A percentile compares a stretch with the other conserved stretches of the same genome.
Evolutionary conservation across 768 basidiomycete species (phyloP).

Genomic region (Pleurotus djamor): DNA sequence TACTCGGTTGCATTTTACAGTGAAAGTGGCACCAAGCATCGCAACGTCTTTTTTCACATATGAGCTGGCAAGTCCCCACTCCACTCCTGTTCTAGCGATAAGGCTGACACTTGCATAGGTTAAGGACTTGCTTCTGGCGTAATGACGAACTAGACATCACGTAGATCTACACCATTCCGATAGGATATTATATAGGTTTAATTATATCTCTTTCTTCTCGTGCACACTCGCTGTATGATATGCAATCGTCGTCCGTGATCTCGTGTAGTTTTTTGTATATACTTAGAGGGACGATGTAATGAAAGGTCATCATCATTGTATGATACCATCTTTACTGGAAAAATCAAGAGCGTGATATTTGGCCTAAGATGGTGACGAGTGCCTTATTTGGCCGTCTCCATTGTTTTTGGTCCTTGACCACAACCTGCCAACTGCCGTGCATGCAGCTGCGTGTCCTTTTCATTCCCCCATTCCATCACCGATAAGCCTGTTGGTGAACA

Average conservation of each 20-base stretch:
- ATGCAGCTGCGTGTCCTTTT: conserved; percentile 6
- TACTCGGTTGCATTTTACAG: conserved; percentile 32
- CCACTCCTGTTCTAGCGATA: neutral
- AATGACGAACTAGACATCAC: conserved; percentile 13
- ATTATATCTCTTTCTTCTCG: neutral
- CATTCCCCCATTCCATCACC: conserved; percentile 2
- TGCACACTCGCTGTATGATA: too few species aligned
- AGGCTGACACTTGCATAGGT: conserved; percentile 2
- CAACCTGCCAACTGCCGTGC: conserved; percentile 1
- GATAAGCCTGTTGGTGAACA: conserved; percentile 3
- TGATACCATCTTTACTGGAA: neutral
- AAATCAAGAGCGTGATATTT: neutral
- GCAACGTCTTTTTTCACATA: conserved; percentile 86
- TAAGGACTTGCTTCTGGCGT: conserved; percentile 38
- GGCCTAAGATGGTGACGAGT: neutral
- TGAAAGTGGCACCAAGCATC: conserved; percentile 90
- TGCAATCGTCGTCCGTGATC: too few species aligned
- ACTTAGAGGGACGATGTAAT: too few species aligned
- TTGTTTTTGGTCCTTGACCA: conserved; percentile 4
- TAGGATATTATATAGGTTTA: neutral
- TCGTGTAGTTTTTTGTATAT: too few species aligned
- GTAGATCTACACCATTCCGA: neutral
- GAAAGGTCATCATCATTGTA: too few species aligned
- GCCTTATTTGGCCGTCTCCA: neutral
- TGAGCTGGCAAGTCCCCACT: conserved; percentile 48